Conservation (phyloP, 2,329 filamentous ascomycete genomes). For the Colletotrichum graminicola region DNA sequence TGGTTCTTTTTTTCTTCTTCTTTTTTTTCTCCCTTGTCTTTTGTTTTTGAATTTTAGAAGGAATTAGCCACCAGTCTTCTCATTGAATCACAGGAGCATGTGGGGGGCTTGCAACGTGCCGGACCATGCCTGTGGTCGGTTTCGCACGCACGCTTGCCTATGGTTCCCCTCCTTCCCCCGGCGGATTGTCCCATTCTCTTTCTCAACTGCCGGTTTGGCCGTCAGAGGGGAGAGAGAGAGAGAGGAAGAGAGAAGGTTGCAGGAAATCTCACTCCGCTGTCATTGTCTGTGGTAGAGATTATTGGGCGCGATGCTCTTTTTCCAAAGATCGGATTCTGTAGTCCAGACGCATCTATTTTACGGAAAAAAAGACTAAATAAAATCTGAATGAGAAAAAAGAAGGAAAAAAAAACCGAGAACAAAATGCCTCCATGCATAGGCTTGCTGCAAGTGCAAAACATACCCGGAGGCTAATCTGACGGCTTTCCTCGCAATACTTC, state of each 20-base stretch:
- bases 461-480: constrained; percentile 21
- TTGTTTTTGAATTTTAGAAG: neutral
- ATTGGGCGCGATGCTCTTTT: neutral
- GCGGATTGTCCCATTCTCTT: neutral
- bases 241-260: neutral
- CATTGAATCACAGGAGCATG: constrained; percentile 32
- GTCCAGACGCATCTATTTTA: neutral
- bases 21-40: too few species aligned
- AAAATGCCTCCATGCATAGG: neutral
- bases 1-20: too few species aligned
- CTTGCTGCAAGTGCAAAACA: neutral
- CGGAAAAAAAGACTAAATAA: too few species aligned
- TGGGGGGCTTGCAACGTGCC: constrained; percentile 24
- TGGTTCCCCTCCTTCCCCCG: too few species aligned
- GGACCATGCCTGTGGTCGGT: constrained; percentile 25
- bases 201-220: constrained; percentile 29
- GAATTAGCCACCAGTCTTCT: neutral
- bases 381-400: too few species aligned
- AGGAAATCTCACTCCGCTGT: neutral
- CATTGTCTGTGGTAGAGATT: neutral
- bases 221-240: constrained; percentile 9
- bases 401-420: neutral
- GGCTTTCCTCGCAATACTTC: neutral
- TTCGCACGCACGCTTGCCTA: neutral
- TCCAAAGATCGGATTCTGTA: neutral